Conservation (phyloP, 192 early-diverging fungal species). For the Podila clonocystis region DNA sequence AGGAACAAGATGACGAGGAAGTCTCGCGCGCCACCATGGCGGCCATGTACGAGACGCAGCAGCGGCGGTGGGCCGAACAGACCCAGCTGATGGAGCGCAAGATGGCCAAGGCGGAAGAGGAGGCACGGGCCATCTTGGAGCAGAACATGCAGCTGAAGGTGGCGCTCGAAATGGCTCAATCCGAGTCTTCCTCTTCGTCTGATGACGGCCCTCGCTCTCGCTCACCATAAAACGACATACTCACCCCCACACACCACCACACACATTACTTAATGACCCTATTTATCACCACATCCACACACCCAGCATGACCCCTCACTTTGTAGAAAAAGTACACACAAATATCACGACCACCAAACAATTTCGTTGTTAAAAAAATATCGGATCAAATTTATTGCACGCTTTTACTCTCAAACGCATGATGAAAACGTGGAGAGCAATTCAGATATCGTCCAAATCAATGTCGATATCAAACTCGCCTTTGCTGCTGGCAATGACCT, state of each 20-base stretch:
- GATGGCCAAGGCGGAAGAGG: conserved; percentile 23
- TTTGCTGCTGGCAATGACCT: conserved; percentile 37
- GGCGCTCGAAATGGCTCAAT: conserved; percentile 19
- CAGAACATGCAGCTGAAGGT: conserved; percentile 28
- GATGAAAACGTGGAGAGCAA: background rate
- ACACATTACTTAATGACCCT: background rate
- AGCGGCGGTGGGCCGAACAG: conserved; percentile 38
- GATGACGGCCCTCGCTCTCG: background rate
- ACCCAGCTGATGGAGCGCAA: conserved; percentile 22
- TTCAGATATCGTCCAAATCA: conserved; percentile 30
- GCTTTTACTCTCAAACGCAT: too few relatives aligned
- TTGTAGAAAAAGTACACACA: background rate
- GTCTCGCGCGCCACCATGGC: background rate
- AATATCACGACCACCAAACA: too few relatives aligned
- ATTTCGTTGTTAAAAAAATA: background rate
- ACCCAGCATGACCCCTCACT: background rate
- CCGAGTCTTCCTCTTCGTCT: background rate
- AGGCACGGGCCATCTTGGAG: conserved; percentile 4
- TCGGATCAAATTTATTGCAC: background rate
- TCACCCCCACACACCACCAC: too few relatives aligned
- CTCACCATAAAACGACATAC: background rate
- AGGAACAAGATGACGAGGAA: background rate
- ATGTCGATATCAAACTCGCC: conserved; percentile 44
- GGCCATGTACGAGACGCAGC: conserved; percentile 30
- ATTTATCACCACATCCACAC: background rate